These are phyloP conservation scores for Carex littledalei DNA, from an alignment of 176 grass and related monocot species.

Conservation along the genomic window DNA sequence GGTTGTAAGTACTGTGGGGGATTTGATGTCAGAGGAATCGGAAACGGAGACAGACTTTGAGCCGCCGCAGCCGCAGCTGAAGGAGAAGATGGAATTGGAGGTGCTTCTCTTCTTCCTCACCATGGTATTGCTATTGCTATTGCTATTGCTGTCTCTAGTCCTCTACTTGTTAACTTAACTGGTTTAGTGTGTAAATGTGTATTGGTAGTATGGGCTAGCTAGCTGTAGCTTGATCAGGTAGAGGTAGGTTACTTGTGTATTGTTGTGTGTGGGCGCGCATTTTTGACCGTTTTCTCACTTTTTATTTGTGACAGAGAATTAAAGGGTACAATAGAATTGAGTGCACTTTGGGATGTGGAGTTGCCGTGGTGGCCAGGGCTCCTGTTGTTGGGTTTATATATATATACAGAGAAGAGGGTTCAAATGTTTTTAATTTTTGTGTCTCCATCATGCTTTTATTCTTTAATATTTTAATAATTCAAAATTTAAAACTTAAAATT, in stretches of 20 bases:
- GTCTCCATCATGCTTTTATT: fast-evolving
- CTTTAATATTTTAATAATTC: too few relatives aligned
- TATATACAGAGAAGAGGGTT: not conserved
- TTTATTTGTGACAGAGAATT: not conserved
- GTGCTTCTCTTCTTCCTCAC: not conserved
- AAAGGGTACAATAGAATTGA: not conserved
- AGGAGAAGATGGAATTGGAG: constrained; percentile 1
- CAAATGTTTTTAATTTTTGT: too few relatives aligned
- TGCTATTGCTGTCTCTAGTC: too few relatives aligned
- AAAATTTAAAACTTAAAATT: too few relatives aligned
- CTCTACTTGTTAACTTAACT: not conserved
- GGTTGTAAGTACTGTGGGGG: not conserved
- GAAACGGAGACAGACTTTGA: constrained; percentile 33
- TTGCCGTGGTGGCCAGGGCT: not conserved
- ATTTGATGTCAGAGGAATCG: constrained; percentile 22
- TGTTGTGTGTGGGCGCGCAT: not conserved
- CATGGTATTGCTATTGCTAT: not conserved
- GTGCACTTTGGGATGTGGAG: not conserved
- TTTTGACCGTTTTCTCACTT: not conserved
- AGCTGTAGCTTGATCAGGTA: not conserved
- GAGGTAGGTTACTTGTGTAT: not conserved
- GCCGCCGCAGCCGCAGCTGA: constrained; percentile 52
- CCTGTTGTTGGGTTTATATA: not conserved
- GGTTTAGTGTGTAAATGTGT: not conserved
- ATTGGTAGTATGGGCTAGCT: not conserved